Conservation (phyloP, 305 asterid species). For the Ilex paraguariensis region DNA sequence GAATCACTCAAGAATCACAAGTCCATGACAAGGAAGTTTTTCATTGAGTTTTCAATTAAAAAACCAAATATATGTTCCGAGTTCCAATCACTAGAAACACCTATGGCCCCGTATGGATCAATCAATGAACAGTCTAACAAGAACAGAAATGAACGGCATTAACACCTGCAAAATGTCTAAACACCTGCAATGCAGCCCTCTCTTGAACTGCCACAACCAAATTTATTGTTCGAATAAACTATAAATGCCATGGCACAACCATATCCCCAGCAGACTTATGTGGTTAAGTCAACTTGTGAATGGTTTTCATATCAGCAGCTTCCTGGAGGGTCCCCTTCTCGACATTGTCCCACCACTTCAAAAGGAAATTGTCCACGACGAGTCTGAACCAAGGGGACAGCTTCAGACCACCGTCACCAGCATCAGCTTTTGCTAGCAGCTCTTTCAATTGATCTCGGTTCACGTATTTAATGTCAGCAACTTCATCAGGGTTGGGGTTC, state of each 20-base stretch:
- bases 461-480: conserved; percentile 73
- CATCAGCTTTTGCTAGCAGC: conserved; percentile 80
- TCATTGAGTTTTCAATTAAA: too few relatives aligned
- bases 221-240: too few relatives aligned
- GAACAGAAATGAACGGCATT: too few relatives aligned
- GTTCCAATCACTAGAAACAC: too few relatives aligned
- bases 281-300: conserved; percentile 58
- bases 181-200: too few relatives aligned
- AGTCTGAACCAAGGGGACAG: conserved; percentile 96
- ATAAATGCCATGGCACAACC: neutral
- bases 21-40: too few relatives aligned
- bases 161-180: too few relatives aligned
- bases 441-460: conserved; percentile 69
- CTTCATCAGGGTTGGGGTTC: conserved; percentile 90
- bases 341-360: conserved; percentile 98
- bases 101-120: too few relatives aligned
- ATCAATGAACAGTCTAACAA: too few relatives aligned
- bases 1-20: too few relatives aligned
- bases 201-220: too few relatives aligned
- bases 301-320: conserved; percentile 79
- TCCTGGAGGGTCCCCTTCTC: conserved; percentile 72
- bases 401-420: conserved; percentile 88
- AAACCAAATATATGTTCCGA: too few relatives aligned
- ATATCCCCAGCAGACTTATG: neutral
- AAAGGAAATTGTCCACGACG: conserved; percentile 81